Conservation (phyloP, 495 filamentous ascomycete genomes). For the Talaromyces trachyspermus region DNA sequence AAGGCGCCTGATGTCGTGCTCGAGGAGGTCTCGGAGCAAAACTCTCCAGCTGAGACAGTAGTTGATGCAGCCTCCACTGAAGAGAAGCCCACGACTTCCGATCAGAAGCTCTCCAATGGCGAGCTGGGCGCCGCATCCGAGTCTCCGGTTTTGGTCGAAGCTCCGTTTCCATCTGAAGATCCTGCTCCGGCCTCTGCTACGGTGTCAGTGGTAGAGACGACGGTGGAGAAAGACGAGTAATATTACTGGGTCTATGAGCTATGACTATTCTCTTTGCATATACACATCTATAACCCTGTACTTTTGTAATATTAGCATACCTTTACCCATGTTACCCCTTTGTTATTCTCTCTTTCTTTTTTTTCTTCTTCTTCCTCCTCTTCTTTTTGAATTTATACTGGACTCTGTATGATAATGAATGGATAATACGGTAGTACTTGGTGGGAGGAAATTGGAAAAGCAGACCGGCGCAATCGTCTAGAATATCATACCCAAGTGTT, state of each 20-base stretch:
- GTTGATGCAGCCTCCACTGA: background rate
- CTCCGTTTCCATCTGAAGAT: background rate
- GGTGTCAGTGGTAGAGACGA: background rate
- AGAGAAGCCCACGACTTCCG: background rate
- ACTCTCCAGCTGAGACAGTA: background rate
- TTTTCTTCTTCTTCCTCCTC: background rate
- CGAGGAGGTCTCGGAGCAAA: background rate
- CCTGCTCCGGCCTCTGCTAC: background rate
- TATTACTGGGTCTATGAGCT: background rate
- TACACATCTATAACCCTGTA: background rate
- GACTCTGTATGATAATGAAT: too few relatives aligned
- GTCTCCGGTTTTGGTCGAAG: background rate
- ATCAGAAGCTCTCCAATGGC: background rate
- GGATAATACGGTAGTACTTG: too few relatives aligned
- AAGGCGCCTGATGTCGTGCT: background rate
- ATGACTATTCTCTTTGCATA: conserved; percentile 2
- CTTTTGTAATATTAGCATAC: conserved; percentile 1
- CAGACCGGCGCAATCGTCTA: too few relatives aligned
- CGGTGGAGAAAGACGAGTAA: background rate
- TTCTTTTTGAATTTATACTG: conserved; percentile 1
- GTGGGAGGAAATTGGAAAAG: too few relatives aligned
- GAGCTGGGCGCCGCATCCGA: background rate
- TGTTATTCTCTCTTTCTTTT: background rate
- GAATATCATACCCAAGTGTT: too few relatives aligned
- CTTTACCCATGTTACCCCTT: too few relatives aligned